A percentile compares a stretch with the other conserved stretches of the same genome.
These are phyloP conservation scores for Dactylellina drechsleri DNA, from an alignment of 2,329 filamentous ascomycete species.

Conservation along the genomic window DNA sequence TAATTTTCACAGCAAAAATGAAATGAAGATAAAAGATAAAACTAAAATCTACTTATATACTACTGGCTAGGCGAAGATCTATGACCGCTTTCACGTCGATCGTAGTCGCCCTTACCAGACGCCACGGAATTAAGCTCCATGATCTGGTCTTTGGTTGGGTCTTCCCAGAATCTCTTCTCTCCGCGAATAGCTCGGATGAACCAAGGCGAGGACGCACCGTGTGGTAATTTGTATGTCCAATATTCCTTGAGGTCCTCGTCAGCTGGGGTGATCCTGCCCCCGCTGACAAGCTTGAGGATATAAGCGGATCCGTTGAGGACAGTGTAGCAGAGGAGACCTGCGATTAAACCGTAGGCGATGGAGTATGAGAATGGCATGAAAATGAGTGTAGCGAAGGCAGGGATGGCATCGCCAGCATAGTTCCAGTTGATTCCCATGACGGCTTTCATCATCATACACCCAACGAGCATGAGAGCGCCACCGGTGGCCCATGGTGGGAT, in stretches of 20 bases:
- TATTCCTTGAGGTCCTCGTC: slow-evolving; percentile 81
- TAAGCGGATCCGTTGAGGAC: slow-evolving; percentile 77
- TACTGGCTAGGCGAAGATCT: slow-evolving; percentile 38
- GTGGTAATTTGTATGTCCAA: slow-evolving; percentile 81
- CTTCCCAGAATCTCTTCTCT: slow-evolving; percentile 78
- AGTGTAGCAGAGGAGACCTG: slow-evolving; percentile 79
- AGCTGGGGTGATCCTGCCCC: slow-evolving; percentile 76
- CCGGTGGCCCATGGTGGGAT: slow-evolving; percentile 91
- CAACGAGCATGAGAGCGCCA: slow-evolving; percentile 85
- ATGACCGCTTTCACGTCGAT: slow-evolving; percentile 39
- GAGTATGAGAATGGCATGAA: slow-evolving; percentile 92
- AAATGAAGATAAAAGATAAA: slow-evolving; percentile 11
- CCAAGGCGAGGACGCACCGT: slow-evolving; percentile 81
- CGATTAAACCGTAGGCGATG: slow-evolving; percentile 86
- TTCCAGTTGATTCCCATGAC: slow-evolving; percentile 88
- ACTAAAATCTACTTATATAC: slow-evolving; percentile 17
- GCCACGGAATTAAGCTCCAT: slow-evolving; percentile 52
- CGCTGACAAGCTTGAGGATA: slow-evolving; percentile 72
- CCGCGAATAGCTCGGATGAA: slow-evolving; percentile 71
- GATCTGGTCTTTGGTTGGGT: slow-evolving; percentile 52
- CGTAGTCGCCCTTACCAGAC: slow-evolving; percentile 38
- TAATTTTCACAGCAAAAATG: slow-evolving; percentile 7
- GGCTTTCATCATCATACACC: slow-evolving; percentile 83
- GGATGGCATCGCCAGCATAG: slow-evolving; percentile 81
- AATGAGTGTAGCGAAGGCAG: slow-evolving; percentile 83